Evolutionary conservation across 2,329 filamentous ascomycete species (phyloP), one percentile per base, ranked within the genome.

Genomic region (Nemania sp.): DNA sequence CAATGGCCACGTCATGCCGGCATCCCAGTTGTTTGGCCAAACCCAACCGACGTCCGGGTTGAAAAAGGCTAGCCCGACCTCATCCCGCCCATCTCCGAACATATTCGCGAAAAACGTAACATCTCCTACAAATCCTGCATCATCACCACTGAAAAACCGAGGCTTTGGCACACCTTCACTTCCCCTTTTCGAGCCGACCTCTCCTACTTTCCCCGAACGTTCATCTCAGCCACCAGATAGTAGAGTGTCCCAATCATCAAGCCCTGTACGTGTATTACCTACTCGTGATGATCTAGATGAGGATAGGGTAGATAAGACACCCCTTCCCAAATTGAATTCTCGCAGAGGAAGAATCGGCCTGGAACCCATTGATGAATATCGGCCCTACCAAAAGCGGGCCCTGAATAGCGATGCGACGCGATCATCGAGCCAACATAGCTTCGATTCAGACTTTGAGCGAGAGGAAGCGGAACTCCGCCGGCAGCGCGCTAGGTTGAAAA

Each of bases 51-150:
- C 84, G 1, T 85, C 83, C 1, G 82, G 78, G 1, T 68, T 79
- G 15, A 83, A 80, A 66, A 76, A 74, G 21, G 71, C 75, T 47
- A 86, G 83, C 59, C 84, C 84, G 18, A 86, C 83, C 0, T 86
- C 83, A 1, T 86, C 83, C 1, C 77, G 83, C 11, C 84, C 84
- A 0, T 87, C 84, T 1, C 83, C 83, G 0, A 74, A 79, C 43
- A 66, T 80, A 3, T 78, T 82, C 11, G 67, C 67, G 13, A 71
- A 75, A 21, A 76, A 81, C 52, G 73, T 76, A 1, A 79, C 81
- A 3, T 83, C 82, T 2, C 77, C 81, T 0, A 80, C 80, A 45
- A 71, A 74, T 2, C 68, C 76, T 43, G 64, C 72, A 2, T 78
- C 75, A 0, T 86, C 83, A 1, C 82, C 83, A 0, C 69, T 84